Conservation (phyloP, 257 asterid genomes). For the Primulina eburnea region DNA sequence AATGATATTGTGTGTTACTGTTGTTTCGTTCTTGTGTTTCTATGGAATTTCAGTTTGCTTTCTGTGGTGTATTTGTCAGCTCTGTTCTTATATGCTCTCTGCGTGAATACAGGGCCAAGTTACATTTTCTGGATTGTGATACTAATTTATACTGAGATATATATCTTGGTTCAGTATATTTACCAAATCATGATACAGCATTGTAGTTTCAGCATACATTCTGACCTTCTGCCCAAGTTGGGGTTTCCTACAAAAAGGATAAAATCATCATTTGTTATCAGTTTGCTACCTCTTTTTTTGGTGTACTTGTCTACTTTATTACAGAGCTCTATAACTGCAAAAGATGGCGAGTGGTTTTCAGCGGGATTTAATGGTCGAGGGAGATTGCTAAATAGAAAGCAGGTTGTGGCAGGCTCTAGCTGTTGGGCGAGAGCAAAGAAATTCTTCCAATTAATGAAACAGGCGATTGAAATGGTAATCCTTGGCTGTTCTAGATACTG, state of each 20-base stretch:
- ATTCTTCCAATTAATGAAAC: slow-evolving; percentile 43
- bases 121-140: slow-evolving; percentile 87
- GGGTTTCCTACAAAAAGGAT: slow-evolving; percentile 85
- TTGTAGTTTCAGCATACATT: slow-evolving; percentile 82
- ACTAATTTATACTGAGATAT: slow-evolving; percentile 86
- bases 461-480: slow-evolving; percentile 39
- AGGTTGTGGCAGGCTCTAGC: slow-evolving; percentile 39
- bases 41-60: slow-evolving; percentile 98
- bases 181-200: slow-evolving; percentile 93
- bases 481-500: slow-evolving; percentile 75
- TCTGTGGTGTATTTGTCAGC: slow-evolving; percentile 88
- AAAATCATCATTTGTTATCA: slow-evolving; percentile 77
- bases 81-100: slow-evolving; percentile 85
- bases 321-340: slow-evolving; percentile 97
- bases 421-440: slow-evolving; percentile 56
- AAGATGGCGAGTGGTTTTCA: slow-evolving; percentile 94
- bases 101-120: slow-evolving; percentile 93
- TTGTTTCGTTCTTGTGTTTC: slow-evolving; percentile 77
- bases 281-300: slow-evolving; percentile 83
- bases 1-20: slow-evolving; percentile 92
- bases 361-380: slow-evolving; percentile 53
- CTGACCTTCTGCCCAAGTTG: slow-evolving; percentile 55
- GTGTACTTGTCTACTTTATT: slow-evolving; percentile 87
- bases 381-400: slow-evolving; percentile 40
- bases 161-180: slow-evolving; percentile 77